Conservation (phyloP, 352 stramenopile species). For the Bremia lactucae region DNA sequence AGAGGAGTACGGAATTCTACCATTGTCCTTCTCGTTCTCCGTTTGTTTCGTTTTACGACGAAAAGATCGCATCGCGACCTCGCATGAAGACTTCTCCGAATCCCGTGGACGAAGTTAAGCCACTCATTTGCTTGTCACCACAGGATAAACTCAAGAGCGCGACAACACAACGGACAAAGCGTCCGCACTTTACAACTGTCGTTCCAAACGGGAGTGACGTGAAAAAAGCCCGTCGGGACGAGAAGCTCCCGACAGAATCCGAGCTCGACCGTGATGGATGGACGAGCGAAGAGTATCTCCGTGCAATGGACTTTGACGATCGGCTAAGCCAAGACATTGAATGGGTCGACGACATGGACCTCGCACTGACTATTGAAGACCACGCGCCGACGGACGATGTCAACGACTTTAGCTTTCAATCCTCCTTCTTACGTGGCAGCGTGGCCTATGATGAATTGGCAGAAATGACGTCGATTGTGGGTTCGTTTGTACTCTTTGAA, state of each 20-base stretch:
- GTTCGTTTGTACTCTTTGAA: slow-evolving; percentile 50
- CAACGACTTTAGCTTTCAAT: slow-evolving; percentile 56
- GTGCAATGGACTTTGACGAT: slow-evolving; percentile 64
- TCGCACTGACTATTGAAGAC: slow-evolving; percentile 45
- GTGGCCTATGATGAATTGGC: slow-evolving; percentile 37
- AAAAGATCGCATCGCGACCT: no score
- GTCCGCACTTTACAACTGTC: slow-evolving; percentile 11
- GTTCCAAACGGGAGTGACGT: slow-evolving; percentile 11
- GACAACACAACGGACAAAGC: slow-evolving; percentile 31
- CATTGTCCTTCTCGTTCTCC: no score
- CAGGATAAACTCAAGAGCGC: slow-evolving; percentile 53
- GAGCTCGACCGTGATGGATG: slow-evolving; percentile 45
- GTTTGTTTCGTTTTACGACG: no score
- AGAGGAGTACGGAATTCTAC: no score
- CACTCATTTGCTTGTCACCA: slow-evolving; percentile 51
- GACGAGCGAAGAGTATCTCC: slow-evolving; percentile 75
- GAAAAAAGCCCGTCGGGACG: slow-evolving; percentile 27
- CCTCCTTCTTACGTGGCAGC: slow-evolving; percentile 40
- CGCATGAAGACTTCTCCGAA: slow-evolving; percentile 21
- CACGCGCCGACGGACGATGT: slow-evolving; percentile 25
- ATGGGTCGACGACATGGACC: slow-evolving; percentile 69
- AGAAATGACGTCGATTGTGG: slow-evolving; percentile 57
- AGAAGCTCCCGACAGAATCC: slow-evolving; percentile 23
- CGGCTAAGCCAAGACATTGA: slow-evolving; percentile 73
- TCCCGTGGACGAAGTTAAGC: slow-evolving; percentile 35